phyloP scores from a whole-genome alignment of 192 early-diverging fungal genomes.

The Backusella parvicylindrica region DNA sequence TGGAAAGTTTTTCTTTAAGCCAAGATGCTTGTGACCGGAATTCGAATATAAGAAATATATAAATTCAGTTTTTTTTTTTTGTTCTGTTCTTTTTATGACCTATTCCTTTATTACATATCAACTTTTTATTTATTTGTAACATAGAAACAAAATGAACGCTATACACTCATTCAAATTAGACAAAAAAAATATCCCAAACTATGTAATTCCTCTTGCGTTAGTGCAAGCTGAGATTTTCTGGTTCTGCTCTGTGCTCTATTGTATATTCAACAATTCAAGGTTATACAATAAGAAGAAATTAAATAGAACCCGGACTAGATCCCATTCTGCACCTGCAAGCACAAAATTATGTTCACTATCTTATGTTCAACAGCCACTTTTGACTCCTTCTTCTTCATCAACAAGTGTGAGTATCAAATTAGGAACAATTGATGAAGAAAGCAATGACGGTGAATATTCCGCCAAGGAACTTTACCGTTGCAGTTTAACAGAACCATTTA shows the following conservation, averaged over 20 bases:
- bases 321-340: background rate
- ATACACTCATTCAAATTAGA: background rate
- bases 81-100: background rate
- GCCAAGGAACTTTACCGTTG: background rate
- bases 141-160: background rate
- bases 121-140: background rate
- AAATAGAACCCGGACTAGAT: background rate
- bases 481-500: background rate
- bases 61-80: background rate
- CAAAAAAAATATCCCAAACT: background rate
- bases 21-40: background rate
- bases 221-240: conserved; percentile 7
- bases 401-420: background rate
- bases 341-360: too few species aligned
- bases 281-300: background rate
- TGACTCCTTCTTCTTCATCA: background rate
- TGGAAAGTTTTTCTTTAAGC: background rate
- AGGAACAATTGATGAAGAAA: background rate
- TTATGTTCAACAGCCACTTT: too few species aligned
- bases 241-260: background rate
- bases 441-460: background rate
- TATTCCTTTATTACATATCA: background rate
- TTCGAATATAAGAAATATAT: background rate
- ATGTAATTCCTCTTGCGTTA: conserved; percentile 1
- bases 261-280: conserved; percentile 4